These are phyloP conservation scores for Mediolabrus comicus DNA, from an alignment of 108 stramenopile genomes.

Conservation along the genomic window DNA sequence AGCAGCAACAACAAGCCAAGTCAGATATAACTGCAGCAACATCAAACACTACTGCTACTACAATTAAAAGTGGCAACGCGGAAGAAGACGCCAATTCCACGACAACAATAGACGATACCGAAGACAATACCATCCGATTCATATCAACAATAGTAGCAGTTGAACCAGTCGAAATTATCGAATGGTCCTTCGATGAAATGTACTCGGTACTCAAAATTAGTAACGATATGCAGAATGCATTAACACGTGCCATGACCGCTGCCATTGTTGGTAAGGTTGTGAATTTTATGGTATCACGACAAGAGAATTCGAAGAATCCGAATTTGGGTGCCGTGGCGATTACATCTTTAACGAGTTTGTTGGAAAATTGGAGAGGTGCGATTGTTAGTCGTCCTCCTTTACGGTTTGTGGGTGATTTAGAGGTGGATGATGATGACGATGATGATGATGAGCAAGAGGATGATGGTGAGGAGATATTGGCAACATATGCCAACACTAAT, in stretches of 20 bases:
- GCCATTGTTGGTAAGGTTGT: slow-evolving; percentile 85
- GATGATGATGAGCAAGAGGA: not conserved
- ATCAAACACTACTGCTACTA: not conserved
- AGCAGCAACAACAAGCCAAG: too few relatives aligned
- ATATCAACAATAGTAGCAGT: slow-evolving; percentile 65
- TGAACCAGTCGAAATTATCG: slow-evolving; percentile 62
- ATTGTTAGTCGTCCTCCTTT: not conserved
- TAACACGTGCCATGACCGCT: slow-evolving; percentile 83
- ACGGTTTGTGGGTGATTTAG: not conserved
- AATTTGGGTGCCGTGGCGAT: too few relatives aligned
- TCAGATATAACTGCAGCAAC: not conserved
- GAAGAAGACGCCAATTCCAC: not conserved
- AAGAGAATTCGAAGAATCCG: too few relatives aligned
- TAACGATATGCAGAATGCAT: slow-evolving; percentile 60
- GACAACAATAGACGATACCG: not conserved
- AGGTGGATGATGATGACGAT: not conserved
- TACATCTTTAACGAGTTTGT: slow-evolving; percentile 14
- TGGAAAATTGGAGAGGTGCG: slow-evolving; percentile 39
- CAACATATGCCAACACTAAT: not conserved
- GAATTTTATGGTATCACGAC: slow-evolving; percentile 65
- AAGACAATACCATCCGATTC: not conserved
- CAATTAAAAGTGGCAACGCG: not conserved
- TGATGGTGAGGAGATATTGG: not conserved
- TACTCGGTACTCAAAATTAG: slow-evolving; percentile 66
- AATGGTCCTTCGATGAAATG: slow-evolving; percentile 80